Evolutionary conservation across 2,329 filamentous ascomycete species (phyloP), one percentile per base, ranked within the genome.

Genomic region (Clarireedia hainanense): DNA sequence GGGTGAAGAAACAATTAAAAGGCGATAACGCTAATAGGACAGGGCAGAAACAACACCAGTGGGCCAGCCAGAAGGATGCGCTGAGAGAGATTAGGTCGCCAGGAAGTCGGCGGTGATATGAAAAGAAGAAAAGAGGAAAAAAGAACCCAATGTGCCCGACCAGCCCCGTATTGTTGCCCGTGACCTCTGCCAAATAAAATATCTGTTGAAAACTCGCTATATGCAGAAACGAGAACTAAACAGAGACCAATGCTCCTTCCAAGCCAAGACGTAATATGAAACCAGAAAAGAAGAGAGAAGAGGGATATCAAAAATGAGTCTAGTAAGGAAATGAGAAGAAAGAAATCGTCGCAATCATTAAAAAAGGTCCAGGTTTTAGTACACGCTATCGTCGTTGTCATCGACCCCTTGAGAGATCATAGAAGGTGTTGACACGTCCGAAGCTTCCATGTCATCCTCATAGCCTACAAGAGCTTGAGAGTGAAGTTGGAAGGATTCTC

Each of bases 401-500:
- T 88, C 84, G 48, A 79, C 82, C 55, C 83, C 84, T 67, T 86
- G 84, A 49, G 84, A 87, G 55, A 79, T 85, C 82, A 87, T 87
- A 59, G 84, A 86, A 55, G 84, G 84, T 57, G 83, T 86, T 49
- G 84, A 85, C 50, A 83, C 82, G 64, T 81, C 83, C 63, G 83
- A 85, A 64, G 77, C 82, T 71, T 86, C 83, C 64, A 82, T 77
- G 65, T 91, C 88, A 70, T 96, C 92, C 70, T 96, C 91, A 69
- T 96, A 97, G 71, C 92, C 91, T 63, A 92, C 84, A 36, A 99
- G 84, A 63, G 94, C 91, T 75, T 97, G 91, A 39, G 91, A 89
- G 74, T 97, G 92, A 57, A 96, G 84, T 70, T 95, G 94, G 81
- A 99, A 97, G 52, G 94, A 91, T 74, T 97, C 94, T 67, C 94